Conservation (phyloP, 345 rosid species). For the Orychophragmus violaceus region DNA sequence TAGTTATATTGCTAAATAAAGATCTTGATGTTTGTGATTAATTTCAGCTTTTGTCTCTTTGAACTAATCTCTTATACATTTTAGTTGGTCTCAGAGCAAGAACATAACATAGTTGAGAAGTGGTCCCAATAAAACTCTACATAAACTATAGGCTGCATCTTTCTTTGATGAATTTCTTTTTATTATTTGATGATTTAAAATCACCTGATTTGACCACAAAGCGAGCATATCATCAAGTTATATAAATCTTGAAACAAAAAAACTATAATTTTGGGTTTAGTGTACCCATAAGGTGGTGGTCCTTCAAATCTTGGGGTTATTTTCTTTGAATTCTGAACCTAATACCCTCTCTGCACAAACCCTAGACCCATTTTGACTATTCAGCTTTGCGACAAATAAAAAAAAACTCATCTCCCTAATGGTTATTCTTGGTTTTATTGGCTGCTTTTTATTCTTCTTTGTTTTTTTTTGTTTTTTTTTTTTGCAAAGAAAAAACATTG, state of each 20-base stretch:
- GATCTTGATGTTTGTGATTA: slow-evolving; percentile 31
- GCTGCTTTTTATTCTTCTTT: too few relatives aligned
- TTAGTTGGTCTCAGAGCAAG: slow-evolving; percentile 12
- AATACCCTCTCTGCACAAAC: slow-evolving; percentile 23
- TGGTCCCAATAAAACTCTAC: slow-evolving; percentile 34
- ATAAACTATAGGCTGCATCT: slow-evolving; percentile 27
- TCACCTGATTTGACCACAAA: slow-evolving; percentile 35
- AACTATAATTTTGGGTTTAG: slow-evolving; percentile 29
- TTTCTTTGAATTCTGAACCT: slow-evolving; percentile 39
- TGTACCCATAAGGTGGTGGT: slow-evolving; percentile 61
- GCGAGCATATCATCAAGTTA: slow-evolving; percentile 56
- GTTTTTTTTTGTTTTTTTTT: too few relatives aligned
- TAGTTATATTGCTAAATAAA: slow-evolving; percentile 23
- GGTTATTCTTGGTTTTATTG: slow-evolving; percentile 2
- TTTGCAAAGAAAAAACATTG: slow-evolving; percentile 3
- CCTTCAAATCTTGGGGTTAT: slow-evolving; percentile 50
- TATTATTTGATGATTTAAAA: slow-evolving; percentile 9
- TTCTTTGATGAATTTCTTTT: slow-evolving; percentile 17
- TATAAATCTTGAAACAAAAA: slow-evolving; percentile 32
- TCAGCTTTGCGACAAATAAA: slow-evolving; percentile 21
- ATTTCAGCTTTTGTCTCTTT: slow-evolving; percentile 37
- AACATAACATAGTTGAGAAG: slow-evolving; percentile 34
- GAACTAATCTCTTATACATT: slow-evolving; percentile 23
- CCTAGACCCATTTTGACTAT: slow-evolving; percentile 31
- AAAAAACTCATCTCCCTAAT: neutral